These are phyloP conservation scores for Paramyrothecium sp. DNA, from an alignment of 2,329 filamentous ascomycete genomes.

Conservation along the genomic window DNA sequence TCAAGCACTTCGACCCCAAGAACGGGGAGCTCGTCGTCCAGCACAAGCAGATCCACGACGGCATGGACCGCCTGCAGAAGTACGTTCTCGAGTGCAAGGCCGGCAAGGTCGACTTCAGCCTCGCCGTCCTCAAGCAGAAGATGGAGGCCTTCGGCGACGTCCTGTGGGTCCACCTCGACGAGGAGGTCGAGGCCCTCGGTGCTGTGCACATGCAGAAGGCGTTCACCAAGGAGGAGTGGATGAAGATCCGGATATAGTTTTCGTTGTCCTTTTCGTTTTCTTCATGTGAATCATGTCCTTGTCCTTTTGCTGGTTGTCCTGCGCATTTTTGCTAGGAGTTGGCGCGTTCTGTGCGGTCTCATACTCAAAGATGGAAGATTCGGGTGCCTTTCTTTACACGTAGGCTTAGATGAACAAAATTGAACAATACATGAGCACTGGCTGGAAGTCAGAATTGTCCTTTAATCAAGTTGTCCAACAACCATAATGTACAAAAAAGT, in stretches of 20 bases:
- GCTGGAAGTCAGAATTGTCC: no score
- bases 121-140: constrained; percentile 61
- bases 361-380: no score
- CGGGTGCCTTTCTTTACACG: no score
- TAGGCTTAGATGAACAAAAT: no score
- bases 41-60: constrained; percentile 76
- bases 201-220: constrained; percentile 87
- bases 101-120: constrained; percentile 60
- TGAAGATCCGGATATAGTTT: constrained; percentile 62
- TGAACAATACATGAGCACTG: no score
- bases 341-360: no score
- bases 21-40: constrained; percentile 65
- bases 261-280: constrained; percentile 4
- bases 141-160: constrained; percentile 79
- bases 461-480: no score
- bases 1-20: constrained; percentile 69
- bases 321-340: no score
- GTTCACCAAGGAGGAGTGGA: constrained; percentile 77
- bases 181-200: constrained; percentile 75
- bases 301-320: no score
- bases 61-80: constrained; percentile 64
- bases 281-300: neutral
- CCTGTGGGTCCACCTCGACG: constrained; percentile 79
- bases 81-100: constrained; percentile 63
- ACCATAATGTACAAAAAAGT: no score